Evolutionary conservation across 169 alveolate genomes (phyloP).

Genomic region (Theileria equi): DNA sequence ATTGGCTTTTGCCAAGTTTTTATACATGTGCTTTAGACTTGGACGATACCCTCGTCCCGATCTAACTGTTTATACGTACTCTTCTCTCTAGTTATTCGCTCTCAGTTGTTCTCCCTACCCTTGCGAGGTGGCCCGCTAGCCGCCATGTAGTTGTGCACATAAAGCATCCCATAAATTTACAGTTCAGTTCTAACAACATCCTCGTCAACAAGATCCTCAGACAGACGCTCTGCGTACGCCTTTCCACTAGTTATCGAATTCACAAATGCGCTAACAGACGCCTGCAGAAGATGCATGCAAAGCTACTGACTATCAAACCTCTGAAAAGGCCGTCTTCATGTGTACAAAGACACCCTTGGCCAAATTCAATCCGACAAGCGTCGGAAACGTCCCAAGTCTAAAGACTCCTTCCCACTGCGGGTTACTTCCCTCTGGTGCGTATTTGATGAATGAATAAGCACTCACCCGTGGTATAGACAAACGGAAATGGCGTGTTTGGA

Average conservation of each 20-base stretch:
- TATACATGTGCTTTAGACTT: too few species aligned
- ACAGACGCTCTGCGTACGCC: slow-evolving; percentile 27
- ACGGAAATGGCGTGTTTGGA: slow-evolving; percentile 33
- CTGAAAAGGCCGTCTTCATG: slow-evolving; percentile 2
- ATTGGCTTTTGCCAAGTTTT: neutral
- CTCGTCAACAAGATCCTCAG: slow-evolving; percentile 20
- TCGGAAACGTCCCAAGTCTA: slow-evolving; percentile 34
- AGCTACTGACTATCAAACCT: neutral
- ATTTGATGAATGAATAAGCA: neutral
- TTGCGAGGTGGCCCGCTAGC: neutral
- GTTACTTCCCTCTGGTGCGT: slow-evolving; percentile 8
- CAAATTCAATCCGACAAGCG: slow-evolving; percentile 43
- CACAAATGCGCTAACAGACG: slow-evolving; percentile 24
- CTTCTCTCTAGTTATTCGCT: too few species aligned
- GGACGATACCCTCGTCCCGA: too few species aligned
- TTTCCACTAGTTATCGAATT: slow-evolving; percentile 42
- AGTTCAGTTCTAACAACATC: neutral
- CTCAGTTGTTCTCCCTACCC: neutral
- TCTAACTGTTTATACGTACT: too few species aligned
- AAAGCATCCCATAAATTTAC: neutral
- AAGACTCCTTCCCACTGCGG: slow-evolving; percentile 47
- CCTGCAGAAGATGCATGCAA: slow-evolving; percentile 13
- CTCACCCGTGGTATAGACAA: slow-evolving; percentile 51
- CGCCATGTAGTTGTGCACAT: neutral
- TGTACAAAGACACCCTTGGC: slow-evolving; percentile 46